Evolutionary conservation across 148 eudicot species (phyloP), one percentile per base, ranked within the genome.

Genomic region (Selenicereus undatus): DNA sequence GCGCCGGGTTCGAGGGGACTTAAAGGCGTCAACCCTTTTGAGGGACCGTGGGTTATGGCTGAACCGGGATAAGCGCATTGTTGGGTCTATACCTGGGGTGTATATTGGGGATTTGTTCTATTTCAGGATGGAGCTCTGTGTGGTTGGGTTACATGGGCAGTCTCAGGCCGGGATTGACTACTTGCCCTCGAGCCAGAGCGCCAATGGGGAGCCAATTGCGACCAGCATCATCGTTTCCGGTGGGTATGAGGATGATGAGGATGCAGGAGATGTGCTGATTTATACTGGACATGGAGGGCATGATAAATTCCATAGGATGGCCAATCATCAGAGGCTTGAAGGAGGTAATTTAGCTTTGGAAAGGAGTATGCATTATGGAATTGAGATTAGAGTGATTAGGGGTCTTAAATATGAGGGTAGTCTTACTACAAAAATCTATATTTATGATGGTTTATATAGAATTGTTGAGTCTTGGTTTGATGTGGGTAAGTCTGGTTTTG

Each of bases 221-320:
- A 96, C 98, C 5, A 93, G 98, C 73, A 78, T 96, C 2, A 90
- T 93, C 22, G 97, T 92, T 12, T 96, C 98, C 0, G 99, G 97
- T 81, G 99, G 99, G 42, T 96, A 96, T 24, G 99, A 96, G 65
- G 98, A 96, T 50, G 95, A 96, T 80, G 98, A 89, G 16, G 98
- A 96, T 81, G 75, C 80, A 0, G 99, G 99, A 17, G 97, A 93
- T 74, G 95, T 92, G 68, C 70, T 96, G 4, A 73, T 92, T 4
- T 96, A 93, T 45, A 89, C 99, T 0, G 99, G 99, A 1, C 98
- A 96, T 45, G 98, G 99, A 52, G 99, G 99, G 45, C 93, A 90
- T 69, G 97, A 92, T 81, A 92, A 90, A 76, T 43, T 85, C 32
- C 51, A 76, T 6, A 88, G 81, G 85, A 95, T 91, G 84, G 78